Evolutionary conservation across 768 basidiomycete genomes (phyloP), one percentile per base, ranked within the genome.

Genomic region (Pleurotus tuber-regium): DNA sequence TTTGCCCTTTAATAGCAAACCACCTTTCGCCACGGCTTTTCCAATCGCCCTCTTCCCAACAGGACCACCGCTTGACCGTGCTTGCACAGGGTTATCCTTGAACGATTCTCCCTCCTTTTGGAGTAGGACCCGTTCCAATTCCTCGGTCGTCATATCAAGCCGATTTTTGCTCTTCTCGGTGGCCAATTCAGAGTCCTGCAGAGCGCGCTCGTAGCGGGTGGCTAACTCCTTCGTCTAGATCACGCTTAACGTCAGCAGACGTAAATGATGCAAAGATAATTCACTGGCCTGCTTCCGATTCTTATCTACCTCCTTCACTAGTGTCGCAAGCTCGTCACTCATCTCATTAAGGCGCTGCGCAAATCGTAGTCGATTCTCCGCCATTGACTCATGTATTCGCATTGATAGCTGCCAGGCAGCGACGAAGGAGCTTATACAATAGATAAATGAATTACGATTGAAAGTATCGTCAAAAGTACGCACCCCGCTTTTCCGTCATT

Each of bases 401-500:
- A 99, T 83, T 2, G 90, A 81, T 31, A 85, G 76, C 60, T 92
- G 87, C 87, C 94, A 99, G 9, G 96, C 89, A 54, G 75, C 75
- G 42, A 98, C 93, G 63, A 86, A 88, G 55, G 83, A 66, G 26
- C 78, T n/a, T 38, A 38, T 72, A 38, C 21, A 44, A 11, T 14
- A 46, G 12, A 38, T 30, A 33, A n/a, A 18, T 52, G 12, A 50
- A 24, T 50, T 16, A 39, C n/a, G 4, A 40, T n/a, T 23, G 8
- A 6, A 23, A 11, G 12, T n/a, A 14, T n/a, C 28, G 21, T 18
- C 31, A 2, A 8, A 18, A 31, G 10, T 14, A 65, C 82, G 59
- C 63, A 96, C 92, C 97, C 97, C 50, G 95, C 93, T 71, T 98
- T 98, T 54, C 92, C 94, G 51, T 98, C 97, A 57, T 82, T 86